These are phyloP conservation scores for Ambrosia trifida DNA, from an alignment of 129 eudicot genomes.

Conservation along the genomic window DNA sequence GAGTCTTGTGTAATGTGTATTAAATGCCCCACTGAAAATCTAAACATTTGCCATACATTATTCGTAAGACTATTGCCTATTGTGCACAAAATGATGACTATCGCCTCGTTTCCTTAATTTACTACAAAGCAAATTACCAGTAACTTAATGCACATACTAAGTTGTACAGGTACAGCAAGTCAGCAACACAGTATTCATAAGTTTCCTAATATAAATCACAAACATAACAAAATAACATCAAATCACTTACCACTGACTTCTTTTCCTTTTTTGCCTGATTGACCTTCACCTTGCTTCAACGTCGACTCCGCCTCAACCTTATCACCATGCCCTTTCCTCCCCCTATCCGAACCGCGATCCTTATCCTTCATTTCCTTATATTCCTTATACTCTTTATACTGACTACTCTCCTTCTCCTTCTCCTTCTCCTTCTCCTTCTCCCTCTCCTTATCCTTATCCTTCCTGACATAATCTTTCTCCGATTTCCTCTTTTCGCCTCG, in stretches of 20 bases:
- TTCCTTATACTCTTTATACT: too few species aligned
- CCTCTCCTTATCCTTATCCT: conserved; percentile 49
- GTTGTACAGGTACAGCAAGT: too few species aligned
- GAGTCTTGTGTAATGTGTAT: too few species aligned
- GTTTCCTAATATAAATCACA: conserved; percentile 18
- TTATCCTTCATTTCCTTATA: conserved; percentile 56
- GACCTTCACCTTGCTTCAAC: conserved; percentile 61
- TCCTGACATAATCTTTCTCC: conserved; percentile 62
- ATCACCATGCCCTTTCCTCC: conserved; percentile 47
- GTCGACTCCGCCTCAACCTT: conserved; percentile 40
- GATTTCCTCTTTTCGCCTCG: conserved; percentile 58
- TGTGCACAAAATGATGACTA: too few species aligned
- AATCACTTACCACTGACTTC: conserved; percentile 63
- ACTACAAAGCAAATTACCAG: too few species aligned
- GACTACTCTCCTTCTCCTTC: conserved; percentile 40
- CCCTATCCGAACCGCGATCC: conserved; percentile 60
- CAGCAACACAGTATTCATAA: neutral
- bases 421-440: conserved; percentile 34
- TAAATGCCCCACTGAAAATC: too few species aligned
- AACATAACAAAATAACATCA: conserved; percentile 26
- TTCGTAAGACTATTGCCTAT: too few species aligned
- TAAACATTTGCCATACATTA: too few species aligned
- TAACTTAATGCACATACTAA: too few species aligned
- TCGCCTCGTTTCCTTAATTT: too few species aligned
- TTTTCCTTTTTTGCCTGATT: conserved; percentile 54